Base-by-base conservation (phyloP, 202 grass and related monocot genomes). In the Schoenoplectus tabernaemontani region DNA sequence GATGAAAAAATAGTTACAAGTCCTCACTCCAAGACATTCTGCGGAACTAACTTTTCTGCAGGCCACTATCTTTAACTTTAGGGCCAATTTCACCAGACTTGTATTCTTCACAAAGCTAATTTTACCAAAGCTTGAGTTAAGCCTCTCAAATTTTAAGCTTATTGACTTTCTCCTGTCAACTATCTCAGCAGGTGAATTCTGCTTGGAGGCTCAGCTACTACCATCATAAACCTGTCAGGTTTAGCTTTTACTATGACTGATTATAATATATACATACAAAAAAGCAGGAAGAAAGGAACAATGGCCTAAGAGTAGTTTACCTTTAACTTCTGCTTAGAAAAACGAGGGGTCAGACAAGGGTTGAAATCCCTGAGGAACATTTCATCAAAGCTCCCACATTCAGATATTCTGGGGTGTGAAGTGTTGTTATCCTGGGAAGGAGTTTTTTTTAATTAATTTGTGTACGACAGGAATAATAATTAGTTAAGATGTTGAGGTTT, bases 351-450 rank as follows among this genome's bases (percentile, higher is more conserved):
- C 74, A 98, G 64, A 84, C 96, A 98, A 64, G 96, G 96, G 82
- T 98, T 98, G 26, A 98, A 89, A 83, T 98, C 96, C 33, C 90
- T 95, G 77, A 90, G 80, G 39, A 98, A 98, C 89, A 98, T 95
- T 48, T 94, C 96, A 67, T 92, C 91, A 11, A 91, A 91, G 70
- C 96, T 98, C 78, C 85, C 91, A 41, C 62, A 88, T 79, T 92
- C 87, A 34, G 91, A 93, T 0, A 73, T 82, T 69, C 90, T 88
- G 0, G 59, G 83, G 72, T 89, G 89, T 30, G 76, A 86, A 19
- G 82, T 84, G 83, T 89, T 92, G 36, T 87, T 89, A 16, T 92
- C 91, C 96, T 98, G 78, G n/a, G n/a, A n/a, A 2, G 32, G 12
- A 20, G 22, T 0, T 2, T 73, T 51, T 51, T 4, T 3, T 51